Base-by-base conservation (phyloP, 768 basidiomycete genomes). In the Xerocomus brunneocitrinus region DNA sequence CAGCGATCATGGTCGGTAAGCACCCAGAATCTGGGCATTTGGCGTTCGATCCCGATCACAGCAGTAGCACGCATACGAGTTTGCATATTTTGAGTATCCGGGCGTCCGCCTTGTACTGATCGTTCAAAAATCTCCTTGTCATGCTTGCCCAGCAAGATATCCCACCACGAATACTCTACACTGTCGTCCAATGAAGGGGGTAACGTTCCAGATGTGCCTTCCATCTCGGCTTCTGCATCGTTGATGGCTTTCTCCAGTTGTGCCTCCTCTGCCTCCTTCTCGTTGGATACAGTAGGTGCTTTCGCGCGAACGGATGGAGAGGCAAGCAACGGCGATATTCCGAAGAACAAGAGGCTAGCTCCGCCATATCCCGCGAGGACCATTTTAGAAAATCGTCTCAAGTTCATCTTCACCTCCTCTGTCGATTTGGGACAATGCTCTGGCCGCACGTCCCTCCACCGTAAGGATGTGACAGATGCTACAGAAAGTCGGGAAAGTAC, bases 21-120 rank as follows among this genome's bases (percentile, higher is more conserved):
- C 4, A 91, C 84, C 89, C 91, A 92, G 65, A 86, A 92, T 34
- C 88, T 76, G 3, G 91, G 90, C 83, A 90, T 87, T 56, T 83
- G 75, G 55, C 81, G 78, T 58, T 85, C 84, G 44, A 77, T 73
- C 13, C 87, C 85, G 24, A 86, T 76, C 32, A 84, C 80, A 8
- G 84, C 84, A 5, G 80, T 82, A 8, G 80, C 73, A 52, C 76
- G 76, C 71, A 80, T 73, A 51, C 74, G 76, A 28, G 68, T 72
- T 44, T 60, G 64, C 43, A 66, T 49, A 24, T 68, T 61, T 36
- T 49, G 51, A 39, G 62, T 43, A 31, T 57, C 56, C 14, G 59
- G 47, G 25, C 28, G 44, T 41, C 57, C 64, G 38, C 52, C 58
- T 13, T 68, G 70, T 6, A 69, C 80, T 52, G 83, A 87, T 28